Evolutionary conservation across 1,284 basidiomycete genomes (phyloP).

Genomic region (Marasmius sp.): DNA sequence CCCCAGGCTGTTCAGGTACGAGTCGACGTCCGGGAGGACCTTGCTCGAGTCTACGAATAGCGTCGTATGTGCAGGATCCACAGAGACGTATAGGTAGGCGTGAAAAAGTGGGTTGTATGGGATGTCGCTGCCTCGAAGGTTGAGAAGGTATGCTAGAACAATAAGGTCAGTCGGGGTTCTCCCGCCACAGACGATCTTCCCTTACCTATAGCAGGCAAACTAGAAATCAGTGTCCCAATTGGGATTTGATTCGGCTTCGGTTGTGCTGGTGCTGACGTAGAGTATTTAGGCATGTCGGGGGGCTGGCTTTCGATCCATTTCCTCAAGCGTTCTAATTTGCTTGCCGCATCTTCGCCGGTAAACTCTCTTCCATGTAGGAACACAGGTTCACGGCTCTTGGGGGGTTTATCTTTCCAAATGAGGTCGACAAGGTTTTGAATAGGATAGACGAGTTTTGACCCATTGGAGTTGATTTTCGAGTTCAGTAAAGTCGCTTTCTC

Average conservation of each 20-base stretch:
- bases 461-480: conserved; percentile 46
- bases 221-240: conserved; percentile 64
- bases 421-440: conserved; percentile 86
- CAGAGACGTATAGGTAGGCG: conserved; percentile 76
- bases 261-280: conserved; percentile 40
- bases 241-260: conserved; percentile 65
- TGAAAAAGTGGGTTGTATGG: conserved; percentile 88
- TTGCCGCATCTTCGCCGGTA: conserved; percentile 63
- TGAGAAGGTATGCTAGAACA: conserved; percentile 71
- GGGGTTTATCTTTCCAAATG: conserved; percentile 76
- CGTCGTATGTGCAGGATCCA: conserved; percentile 44
- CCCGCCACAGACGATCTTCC: conserved; percentile 6
- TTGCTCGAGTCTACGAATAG: conserved; percentile 73
- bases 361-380: conserved; percentile 76
- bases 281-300: conserved; percentile 60
- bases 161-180: conserved; percentile 7
- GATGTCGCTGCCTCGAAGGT: conserved; percentile 84
- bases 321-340: conserved; percentile 59
- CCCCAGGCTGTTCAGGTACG: conserved; percentile 59
- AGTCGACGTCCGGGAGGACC: conserved; percentile 48
- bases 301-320: conserved; percentile 64
- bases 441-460: conserved; percentile 67
- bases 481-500: conserved; percentile 67
- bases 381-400: conserved; percentile 68
- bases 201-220: conserved; percentile 63